Conservation (phyloP, 176 grass and related monocot genomes). For the Triticum timopheevii region DNA sequence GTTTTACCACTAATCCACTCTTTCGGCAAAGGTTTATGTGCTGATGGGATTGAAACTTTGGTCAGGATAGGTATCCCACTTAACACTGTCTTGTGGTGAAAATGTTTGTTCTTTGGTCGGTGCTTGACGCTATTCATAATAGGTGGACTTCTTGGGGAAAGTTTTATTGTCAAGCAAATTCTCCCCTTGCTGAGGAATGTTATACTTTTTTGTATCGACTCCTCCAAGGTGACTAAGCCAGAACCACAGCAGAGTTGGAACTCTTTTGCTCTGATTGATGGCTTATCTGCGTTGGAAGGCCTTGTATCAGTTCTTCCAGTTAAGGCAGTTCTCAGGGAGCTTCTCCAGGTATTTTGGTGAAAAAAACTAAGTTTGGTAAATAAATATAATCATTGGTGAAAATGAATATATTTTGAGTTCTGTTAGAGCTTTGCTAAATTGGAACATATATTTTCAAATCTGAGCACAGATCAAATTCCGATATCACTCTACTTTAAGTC, state of each 20-base stretch:
- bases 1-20: conserved; percentile 78
- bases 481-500: conserved; percentile 15
- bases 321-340: conserved; percentile 66
- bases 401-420: conserved; percentile 9
- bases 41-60: conserved; percentile 85
- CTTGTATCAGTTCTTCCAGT: conserved; percentile 62
- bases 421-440: conserved; percentile 2
- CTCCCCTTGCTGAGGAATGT: conserved; percentile 76
- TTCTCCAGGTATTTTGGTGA: conserved; percentile 67
- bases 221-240: conserved; percentile 61
- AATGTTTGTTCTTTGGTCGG: conserved; percentile 9
- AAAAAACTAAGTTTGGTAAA: conserved; percentile 1
- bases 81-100: conserved; percentile 24
- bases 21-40: conserved; percentile 89
- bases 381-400: neutral
- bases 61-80: conserved; percentile 86
- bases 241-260: conserved; percentile 85
- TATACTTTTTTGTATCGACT: conserved; percentile 58
- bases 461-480: conserved; percentile 8
- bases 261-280: conserved; percentile 58
- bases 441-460: neutral
- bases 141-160: conserved; percentile 91
- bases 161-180: conserved; percentile 71
- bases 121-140: conserved; percentile 26
- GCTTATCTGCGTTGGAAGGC: conserved; percentile 79